Percentiles rank a stretch among this genome's conserved stretches.
These are phyloP conservation scores for Grigorovia yakushimaensis DNA, from an alignment of 805 yeast genomes.

Conservation along the genomic window DNA sequence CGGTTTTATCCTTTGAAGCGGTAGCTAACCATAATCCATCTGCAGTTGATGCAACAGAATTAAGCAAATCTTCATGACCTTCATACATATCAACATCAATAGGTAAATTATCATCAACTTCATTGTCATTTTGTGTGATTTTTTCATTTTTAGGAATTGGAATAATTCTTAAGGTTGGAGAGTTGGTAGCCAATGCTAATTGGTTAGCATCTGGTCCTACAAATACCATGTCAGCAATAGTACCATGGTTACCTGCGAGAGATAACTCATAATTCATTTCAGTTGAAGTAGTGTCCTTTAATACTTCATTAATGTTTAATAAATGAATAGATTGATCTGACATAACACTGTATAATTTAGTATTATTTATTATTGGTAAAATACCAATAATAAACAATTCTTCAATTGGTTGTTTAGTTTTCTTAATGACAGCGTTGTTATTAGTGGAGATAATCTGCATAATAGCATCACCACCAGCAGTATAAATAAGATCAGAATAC, in stretches of 20 bases:
- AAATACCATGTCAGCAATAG: constrained; percentile 79
- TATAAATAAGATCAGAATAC: constrained; percentile 35
- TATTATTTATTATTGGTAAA: constrained; percentile 29
- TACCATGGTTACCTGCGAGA: constrained; percentile 91
- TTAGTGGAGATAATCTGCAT: constrained; percentile 54
- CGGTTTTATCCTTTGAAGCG: constrained; percentile 82
- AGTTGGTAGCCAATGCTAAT: constrained; percentile 85
- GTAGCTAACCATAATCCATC: constrained; percentile 90
- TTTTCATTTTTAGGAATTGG: constrained; percentile 26
- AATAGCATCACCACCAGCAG: constrained; percentile 74
- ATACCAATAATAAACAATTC: constrained; percentile 64
- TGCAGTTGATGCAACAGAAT: constrained; percentile 62
- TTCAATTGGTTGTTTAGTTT: constrained; percentile 47
- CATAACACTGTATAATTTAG: constrained; percentile 41
- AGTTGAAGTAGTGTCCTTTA: constrained; percentile 11
- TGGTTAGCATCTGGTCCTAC: constrained; percentile 50
- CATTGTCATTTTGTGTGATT: constrained; percentile 2
- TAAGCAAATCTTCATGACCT: constrained; percentile 81
- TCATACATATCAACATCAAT: constrained; percentile 55
- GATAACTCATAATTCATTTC: constrained; percentile 39
- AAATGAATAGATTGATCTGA: constrained; percentile 79
- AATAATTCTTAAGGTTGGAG: constrained; percentile 75
- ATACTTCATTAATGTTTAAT: constrained; percentile 31
- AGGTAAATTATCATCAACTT: constrained; percentile 22
- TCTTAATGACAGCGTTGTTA: constrained; percentile 36